A percentile compares a stretch with the other conserved stretches of the same genome.
These are phyloP conservation scores for Lachnellula arida DNA, from an alignment of 2,329 filamentous ascomycete species.

Conservation along the genomic window DNA sequence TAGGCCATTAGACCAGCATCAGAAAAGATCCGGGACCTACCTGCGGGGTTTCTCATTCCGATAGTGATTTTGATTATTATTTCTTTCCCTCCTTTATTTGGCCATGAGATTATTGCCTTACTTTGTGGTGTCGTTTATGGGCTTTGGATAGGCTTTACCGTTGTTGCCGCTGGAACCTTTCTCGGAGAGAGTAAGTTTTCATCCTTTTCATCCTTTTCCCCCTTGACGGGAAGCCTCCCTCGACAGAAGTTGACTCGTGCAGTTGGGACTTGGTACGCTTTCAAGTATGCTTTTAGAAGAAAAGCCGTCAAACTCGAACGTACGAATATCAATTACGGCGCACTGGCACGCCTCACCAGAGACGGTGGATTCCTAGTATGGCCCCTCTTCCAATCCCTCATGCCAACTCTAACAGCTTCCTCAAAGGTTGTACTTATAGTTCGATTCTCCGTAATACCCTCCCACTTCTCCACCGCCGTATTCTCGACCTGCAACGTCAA, in stretches of 20 bases:
- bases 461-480: conserved; percentile 40
- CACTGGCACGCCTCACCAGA: conserved; percentile 37
- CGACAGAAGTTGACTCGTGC: not conserved
- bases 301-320: conserved; percentile 37
- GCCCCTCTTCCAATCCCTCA: not conserved
- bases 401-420: not conserved
- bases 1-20: conserved; percentile 35
- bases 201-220: not conserved
- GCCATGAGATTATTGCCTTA: conserved; percentile 39
- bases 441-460: conserved; percentile 38
- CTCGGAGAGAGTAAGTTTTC: conserved; percentile 34
- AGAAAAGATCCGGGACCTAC: conserved; percentile 35
- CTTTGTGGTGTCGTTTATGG: conserved; percentile 40
- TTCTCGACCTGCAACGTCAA: conserved; percentile 40
- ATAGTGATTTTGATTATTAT: conserved; percentile 37
- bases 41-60: conserved; percentile 38
- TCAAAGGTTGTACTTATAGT: conserved; percentile 37
- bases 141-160: conserved; percentile 38
- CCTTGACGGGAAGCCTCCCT: not conserved
- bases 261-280: conserved; percentile 38
- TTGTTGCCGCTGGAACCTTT: conserved; percentile 39
- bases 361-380: conserved; percentile 39
- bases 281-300: conserved; percentile 35
- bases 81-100: conserved; percentile 40
- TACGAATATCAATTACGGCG: conserved; percentile 38